Conservation (phyloP, 768 basidiomycete genomes). For the Agaricus subrufescens region DNA sequence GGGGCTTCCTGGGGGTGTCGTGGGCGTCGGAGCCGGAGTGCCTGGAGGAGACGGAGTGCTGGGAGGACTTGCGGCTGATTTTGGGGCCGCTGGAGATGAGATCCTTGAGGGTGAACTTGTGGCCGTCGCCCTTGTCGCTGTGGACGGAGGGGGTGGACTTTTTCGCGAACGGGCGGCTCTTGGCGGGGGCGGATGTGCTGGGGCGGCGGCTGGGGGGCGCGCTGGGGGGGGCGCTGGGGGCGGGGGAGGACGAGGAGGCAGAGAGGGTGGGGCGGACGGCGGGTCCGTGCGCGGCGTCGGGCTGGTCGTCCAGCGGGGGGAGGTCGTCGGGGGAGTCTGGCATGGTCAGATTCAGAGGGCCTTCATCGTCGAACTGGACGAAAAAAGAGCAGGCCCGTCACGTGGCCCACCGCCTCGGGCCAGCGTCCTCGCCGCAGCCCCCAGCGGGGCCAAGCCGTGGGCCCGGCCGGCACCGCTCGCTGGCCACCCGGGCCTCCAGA, state of each 20-base stretch:
- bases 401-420: too few species aligned
- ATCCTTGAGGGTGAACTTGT: constrained; percentile 82
- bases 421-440: too few species aligned
- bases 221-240: constrained; percentile 37
- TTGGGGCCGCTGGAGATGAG: constrained; percentile 73
- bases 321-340: constrained; percentile 32
- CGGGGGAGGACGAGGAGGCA: constrained; percentile 36
- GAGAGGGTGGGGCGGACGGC: constrained; percentile 16
- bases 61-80: constrained; percentile 62
- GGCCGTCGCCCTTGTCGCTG: constrained; percentile 48
- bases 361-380: too few species aligned
- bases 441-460: too few species aligned
- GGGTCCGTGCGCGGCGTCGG: constrained; percentile 44
- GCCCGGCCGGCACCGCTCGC: neutral
- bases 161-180: constrained; percentile 33
- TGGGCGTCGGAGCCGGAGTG: constrained; percentile 64
- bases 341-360: too few species aligned
- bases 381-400: too few species aligned
- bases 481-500: neutral
- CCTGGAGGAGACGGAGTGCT: constrained; percentile 57
- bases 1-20: constrained; percentile 22
- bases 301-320: constrained; percentile 43
- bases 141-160: constrained; percentile 33
- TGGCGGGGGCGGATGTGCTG: constrained; percentile 40
- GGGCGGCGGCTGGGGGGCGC: constrained; percentile 50